Evolutionary conservation across 768 basidiomycete genomes (phyloP), one percentile per base, ranked within the genome.

Genomic region (Punctularia strigosozonata): DNA sequence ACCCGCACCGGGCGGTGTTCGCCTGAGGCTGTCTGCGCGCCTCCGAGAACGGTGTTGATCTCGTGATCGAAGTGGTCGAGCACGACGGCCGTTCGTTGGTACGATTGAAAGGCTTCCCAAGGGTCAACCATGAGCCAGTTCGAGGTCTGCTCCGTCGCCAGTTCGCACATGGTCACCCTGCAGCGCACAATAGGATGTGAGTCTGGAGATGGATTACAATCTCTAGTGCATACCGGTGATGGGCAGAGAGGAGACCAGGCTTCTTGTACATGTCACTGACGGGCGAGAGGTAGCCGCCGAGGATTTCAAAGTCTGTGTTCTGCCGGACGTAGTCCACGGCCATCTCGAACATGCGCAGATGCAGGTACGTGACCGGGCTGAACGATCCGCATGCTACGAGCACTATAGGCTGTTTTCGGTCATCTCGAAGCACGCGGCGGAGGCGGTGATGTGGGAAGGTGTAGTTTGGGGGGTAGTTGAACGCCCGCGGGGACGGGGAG

Each of bases 331-430:
- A 91, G 67, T 98, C 95, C 62, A 83, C 85, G 40, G 94, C 95
- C 95, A 99, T 98, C 58, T 98, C 95, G 61, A 98, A 99, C 91
- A 99, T 97, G 48, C 95, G 86, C 45, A 97, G 75, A 54, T 95
- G 91, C 37, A 94, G 82, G 54, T 91, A 94, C n/a, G 92, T 95
- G 45, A 95, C 84, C 8, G 94, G 94, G 51, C 88, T 92, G 75
- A 97, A 97, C 40, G 89, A 94, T 21, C 94, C 95, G 54, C 95
- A 99, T 33, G 90, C 95, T 43, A 99, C 89, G 45, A 95, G 79
- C 40, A 91, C 86, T 48, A 95, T 63, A n/a, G 90, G 94, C 6
- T 80, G 79, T 61, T 82, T 87, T 17, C 59, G 62, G 6, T 76
- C 54, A 52, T 82, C 71, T 17, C 67, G 73, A 31, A 84, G 72